phyloP scores from a whole-genome alignment of 495 filamentous ascomycete species.

The Hypoxylon subgilvum region DNA sequence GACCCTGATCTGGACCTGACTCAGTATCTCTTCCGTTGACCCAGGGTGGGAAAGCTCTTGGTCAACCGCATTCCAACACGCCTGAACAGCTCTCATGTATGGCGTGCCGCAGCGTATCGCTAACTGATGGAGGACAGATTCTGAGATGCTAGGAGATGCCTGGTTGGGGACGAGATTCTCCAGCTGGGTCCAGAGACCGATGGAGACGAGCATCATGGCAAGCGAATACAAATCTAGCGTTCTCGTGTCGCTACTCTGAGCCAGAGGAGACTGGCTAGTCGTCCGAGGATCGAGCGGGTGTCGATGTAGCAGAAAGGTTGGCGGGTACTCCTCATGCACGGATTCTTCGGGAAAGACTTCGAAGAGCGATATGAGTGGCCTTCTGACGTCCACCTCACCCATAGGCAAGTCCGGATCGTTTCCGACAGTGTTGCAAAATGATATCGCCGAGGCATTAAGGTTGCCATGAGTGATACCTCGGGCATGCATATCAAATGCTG shows the following conservation, averaged over 20 bases:
- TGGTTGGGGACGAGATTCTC: slow-evolving; percentile 59
- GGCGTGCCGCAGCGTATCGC: slow-evolving; percentile 74
- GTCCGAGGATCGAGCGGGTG: slow-evolving; percentile 76
- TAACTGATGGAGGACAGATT: slow-evolving; percentile 63
- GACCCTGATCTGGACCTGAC: slow-evolving; percentile 48
- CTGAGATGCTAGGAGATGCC: slow-evolving; percentile 44
- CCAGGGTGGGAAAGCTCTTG: slow-evolving; percentile 58
- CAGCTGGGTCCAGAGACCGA: slow-evolving; percentile 87
- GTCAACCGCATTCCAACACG: slow-evolving; percentile 79
- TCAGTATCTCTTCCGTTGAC: slow-evolving; percentile 50
- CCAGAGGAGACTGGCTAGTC: slow-evolving; percentile 57
- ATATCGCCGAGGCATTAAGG: slow-evolving; percentile 78
- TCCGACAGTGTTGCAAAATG: slow-evolving; percentile 68
- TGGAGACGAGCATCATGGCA: slow-evolving; percentile 81
- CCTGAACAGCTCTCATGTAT: slow-evolving; percentile 81
- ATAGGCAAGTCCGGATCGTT: slow-evolving; percentile 48
- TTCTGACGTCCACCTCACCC: slow-evolving; percentile 67
- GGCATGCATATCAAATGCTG: slow-evolving; percentile 75
- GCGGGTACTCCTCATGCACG: slow-evolving; percentile 43
- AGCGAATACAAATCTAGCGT: slow-evolving; percentile 85
- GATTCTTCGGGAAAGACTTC: slow-evolving; percentile 78
- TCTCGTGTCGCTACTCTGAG: slow-evolving; percentile 54
- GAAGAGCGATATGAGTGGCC: slow-evolving; percentile 79
- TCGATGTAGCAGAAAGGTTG: slow-evolving; percentile 66
- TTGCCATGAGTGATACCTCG: slow-evolving; percentile 80